Evolutionary conservation across 768 basidiomycete genomes (phyloP).

Genomic region (Terana coerulea): DNA sequence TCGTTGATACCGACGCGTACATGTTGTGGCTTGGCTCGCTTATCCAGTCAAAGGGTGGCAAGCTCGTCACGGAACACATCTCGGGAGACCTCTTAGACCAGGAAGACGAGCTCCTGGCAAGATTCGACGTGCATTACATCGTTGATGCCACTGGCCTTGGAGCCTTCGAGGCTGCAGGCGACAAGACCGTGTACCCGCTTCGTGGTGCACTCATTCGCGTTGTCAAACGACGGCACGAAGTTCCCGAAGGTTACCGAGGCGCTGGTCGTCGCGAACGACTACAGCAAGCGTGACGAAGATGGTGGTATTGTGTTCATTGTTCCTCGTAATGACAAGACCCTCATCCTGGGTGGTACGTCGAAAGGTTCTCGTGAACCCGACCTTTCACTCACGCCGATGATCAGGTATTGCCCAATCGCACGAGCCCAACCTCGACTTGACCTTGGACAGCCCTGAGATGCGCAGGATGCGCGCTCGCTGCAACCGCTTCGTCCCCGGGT

Average conservation of each 20-base stretch:
- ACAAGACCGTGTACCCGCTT: slow-evolving; percentile 32
- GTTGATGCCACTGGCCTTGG: slow-evolving; percentile 35
- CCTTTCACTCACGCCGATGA: not conserved
- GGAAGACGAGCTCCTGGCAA: slow-evolving; percentile 20
- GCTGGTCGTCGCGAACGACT: slow-evolving; percentile 31
- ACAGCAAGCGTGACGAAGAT: slow-evolving; percentile 23
- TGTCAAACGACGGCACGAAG: slow-evolving; percentile 31
- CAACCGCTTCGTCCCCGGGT: slow-evolving; percentile 17
- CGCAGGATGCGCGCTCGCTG: slow-evolving; percentile 16
- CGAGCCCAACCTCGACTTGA: slow-evolving; percentile 17
- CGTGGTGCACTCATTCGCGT: slow-evolving; percentile 30
- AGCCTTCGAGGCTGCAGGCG: slow-evolving; percentile 30
- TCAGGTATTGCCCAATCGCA: slow-evolving; percentile 19
- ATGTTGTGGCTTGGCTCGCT: slow-evolving; percentile 31
- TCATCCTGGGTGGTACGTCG: slow-evolving; percentile 27
- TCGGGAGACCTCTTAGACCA: slow-evolving; percentile 29
- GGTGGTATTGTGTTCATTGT: slow-evolving; percentile 30
- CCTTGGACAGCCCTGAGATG: slow-evolving; percentile 18
- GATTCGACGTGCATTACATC: slow-evolving; percentile 29
- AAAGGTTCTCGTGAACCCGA: not conserved
- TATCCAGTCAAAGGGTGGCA: slow-evolving; percentile 25
- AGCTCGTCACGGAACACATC: slow-evolving; percentile 27
- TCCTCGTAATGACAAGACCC: slow-evolving; percentile 30
- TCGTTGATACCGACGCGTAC: slow-evolving; percentile 35
- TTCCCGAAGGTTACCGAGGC: slow-evolving; percentile 33